These are phyloP conservation scores for Aspergillus indologenus DNA, from an alignment of 495 filamentous ascomycete species.

Conservation along the genomic window DNA sequence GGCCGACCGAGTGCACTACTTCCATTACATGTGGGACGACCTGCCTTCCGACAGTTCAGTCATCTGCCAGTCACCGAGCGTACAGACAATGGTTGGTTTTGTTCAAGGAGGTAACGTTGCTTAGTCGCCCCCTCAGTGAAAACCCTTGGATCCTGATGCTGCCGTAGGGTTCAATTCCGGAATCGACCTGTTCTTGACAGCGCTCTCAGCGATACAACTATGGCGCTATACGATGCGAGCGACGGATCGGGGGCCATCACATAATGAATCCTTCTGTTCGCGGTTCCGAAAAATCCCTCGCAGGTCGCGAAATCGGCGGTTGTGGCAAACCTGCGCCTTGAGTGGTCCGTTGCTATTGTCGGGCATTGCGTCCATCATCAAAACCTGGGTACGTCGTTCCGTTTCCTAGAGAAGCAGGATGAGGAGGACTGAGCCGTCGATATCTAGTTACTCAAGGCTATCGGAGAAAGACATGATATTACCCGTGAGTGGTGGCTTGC, in stretches of 20 bases:
- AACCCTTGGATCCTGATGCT: not conserved
- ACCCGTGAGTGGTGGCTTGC: conserved; percentile 20
- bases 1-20: conserved; percentile 32
- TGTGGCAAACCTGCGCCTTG: conserved; percentile 17
- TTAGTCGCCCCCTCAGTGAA: not conserved
- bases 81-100: conserved; percentile 36
- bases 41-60: conserved; percentile 34
- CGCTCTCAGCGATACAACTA: conserved; percentile 33
- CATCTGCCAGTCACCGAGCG: conserved; percentile 30
- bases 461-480: conserved; percentile 16
- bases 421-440: not conserved
- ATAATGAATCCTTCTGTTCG: conserved; percentile 1
- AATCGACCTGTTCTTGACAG: conserved; percentile 33
- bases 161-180: conserved; percentile 32
- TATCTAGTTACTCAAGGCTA: conserved; percentile 13
- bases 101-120: conserved; percentile 39
- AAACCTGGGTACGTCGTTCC: conserved; percentile 14
- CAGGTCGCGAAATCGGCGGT: conserved; percentile 12
- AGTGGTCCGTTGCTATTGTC: conserved; percentile 17
- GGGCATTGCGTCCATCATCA: conserved; percentile 21
- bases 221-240: conserved; percentile 32
- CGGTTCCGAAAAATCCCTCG: conserved; percentile 13
- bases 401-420: not conserved
- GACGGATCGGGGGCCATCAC: not conserved
- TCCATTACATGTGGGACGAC: conserved; percentile 43